Base-by-base conservation (phyloP, 805 yeast species). In the Kodamaea kakaduensis region DNA sequence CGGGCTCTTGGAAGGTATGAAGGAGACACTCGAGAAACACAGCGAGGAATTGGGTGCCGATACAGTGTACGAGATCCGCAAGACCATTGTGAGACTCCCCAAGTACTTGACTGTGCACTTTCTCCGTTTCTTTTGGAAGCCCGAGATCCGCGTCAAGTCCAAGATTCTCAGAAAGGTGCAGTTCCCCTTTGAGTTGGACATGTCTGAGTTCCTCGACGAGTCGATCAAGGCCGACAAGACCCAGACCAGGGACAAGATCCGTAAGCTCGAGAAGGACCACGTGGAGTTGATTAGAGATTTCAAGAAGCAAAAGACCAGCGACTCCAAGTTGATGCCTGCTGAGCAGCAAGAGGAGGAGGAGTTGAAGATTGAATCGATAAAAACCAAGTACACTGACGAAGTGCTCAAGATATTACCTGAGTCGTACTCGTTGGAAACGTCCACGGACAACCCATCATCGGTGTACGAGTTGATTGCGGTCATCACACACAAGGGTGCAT, bases 71-170 rank as follows among this genome's bases (percentile, higher is more conserved):
- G 78, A 78, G 45, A 72, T 86, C 29, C 50, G 59, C 9, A 67
- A 69, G 36, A 70, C 74, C 36, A 82, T 93, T 39, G 74, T 83
- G 1, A 78, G 84, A 54, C 67, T 93, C 46, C 99, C 99, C 40
- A 81, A 84, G 52, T 82, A 81, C 55, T 69, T 93, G 48, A 84
- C 90, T 7, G 87, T 93, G 26, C 95, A 93, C 56, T 93, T 84
- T 61, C 93, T 93, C 43, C 76, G 99, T 54, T 93, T 93, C 57
- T 93, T 79, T 60, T 93, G 98, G 98, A 85, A 90, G 56, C 77
- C 90, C 54, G 95, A 90, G 39, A 84, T 94, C 3, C 77, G 77
- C 45, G 84, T 83, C 61, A 93, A 93, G 66, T 84, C 96, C 13
- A 93, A 93, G 63, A 93, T 93, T 55, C 71, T 93, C 57, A 80